Percentiles rank a stretch among this genome's conserved stretches.
Conservation (phyloP, 2,329 filamentous ascomycete genomes). For the Nothomitra cinnamomea region DNA sequence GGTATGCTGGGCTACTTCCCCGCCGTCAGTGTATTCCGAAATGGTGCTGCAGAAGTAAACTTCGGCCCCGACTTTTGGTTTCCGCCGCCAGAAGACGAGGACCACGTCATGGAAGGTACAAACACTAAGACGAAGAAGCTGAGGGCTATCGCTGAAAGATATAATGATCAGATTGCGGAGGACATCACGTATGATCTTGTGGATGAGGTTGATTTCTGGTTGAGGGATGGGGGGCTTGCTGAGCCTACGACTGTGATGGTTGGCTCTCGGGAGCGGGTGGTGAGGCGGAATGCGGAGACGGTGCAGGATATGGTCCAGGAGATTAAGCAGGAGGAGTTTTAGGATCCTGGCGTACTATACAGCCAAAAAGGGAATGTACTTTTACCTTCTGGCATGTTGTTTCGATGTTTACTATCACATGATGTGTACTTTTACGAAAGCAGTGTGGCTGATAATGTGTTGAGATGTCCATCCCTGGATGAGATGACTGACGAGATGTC, state of each 20-base stretch:
- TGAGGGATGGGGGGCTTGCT: constrained; percentile 34
- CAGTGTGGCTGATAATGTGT: too few relatives aligned
- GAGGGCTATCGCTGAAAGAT: constrained; percentile 57
- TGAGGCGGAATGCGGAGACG: neutral
- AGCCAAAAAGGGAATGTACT: neutral
- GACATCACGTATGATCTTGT: constrained; percentile 86
- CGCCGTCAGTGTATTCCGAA: constrained; percentile 78
- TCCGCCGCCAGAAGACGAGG: constrained; percentile 46
- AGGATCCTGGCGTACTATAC: neutral
- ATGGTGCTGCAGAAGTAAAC: constrained; percentile 81
- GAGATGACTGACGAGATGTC: too few relatives aligned
- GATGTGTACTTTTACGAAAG: too few relatives aligned
- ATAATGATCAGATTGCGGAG: constrained; percentile 84
- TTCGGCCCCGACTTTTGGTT: constrained; percentile 91
- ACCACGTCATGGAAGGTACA: constrained; percentile 21
- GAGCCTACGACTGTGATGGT: neutral
- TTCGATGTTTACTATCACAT: too few relatives aligned
- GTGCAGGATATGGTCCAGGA: neutral
- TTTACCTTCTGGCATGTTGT: too few relatives aligned
- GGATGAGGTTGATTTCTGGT: constrained; percentile 85
- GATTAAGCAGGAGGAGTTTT: neutral
- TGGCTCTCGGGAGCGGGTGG: neutral
- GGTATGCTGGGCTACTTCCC: constrained; percentile 93
- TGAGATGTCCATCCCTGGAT: too few relatives aligned
- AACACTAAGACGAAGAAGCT: constrained; percentile 17